These are phyloP conservation scores for Colletotrichum trifolii DNA, from an alignment of 2,329 filamentous ascomycete species.

Conservation along the genomic window DNA sequence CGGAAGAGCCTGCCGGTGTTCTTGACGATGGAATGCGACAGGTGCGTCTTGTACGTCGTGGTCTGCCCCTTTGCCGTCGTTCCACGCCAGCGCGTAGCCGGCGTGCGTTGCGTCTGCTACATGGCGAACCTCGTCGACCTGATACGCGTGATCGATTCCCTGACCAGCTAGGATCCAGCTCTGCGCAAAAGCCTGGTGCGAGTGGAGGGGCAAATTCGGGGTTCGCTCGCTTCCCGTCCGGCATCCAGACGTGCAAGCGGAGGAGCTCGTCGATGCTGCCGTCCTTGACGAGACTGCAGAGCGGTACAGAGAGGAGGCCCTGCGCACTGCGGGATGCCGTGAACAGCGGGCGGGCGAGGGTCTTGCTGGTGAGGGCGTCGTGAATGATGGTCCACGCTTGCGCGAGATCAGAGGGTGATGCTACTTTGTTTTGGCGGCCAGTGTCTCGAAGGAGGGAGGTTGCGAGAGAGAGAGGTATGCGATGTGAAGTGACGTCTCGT, in stretches of 20 bases:
- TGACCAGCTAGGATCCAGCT: slow-evolving; percentile 51
- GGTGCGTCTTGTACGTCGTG: slow-evolving; percentile 41
- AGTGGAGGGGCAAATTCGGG: slow-evolving; percentile 43
- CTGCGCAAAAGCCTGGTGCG: slow-evolving; percentile 48
- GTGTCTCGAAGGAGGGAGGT: slow-evolving; percentile 15
- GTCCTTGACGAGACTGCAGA: slow-evolving; percentile 47
- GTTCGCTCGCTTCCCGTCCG: slow-evolving; percentile 44
- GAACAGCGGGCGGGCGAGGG: background rate
- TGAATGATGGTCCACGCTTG: slow-evolving; percentile 6
- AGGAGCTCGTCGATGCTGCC: slow-evolving; percentile 48
- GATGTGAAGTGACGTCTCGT: background rate
- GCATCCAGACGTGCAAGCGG: slow-evolving; percentile 50
- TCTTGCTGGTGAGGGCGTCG: background rate
- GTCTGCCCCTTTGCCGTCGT: slow-evolving; percentile 38
- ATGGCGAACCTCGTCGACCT: slow-evolving; percentile 38
- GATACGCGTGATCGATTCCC: slow-evolving; percentile 45
- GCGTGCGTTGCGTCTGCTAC: slow-evolving; percentile 42
- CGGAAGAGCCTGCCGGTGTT: slow-evolving; percentile 41
- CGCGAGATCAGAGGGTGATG: background rate
- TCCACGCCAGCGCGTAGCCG: slow-evolving; percentile 44
- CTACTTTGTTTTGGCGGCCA: background rate
- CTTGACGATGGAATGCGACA: slow-evolving; percentile 40
- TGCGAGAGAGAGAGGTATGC: slow-evolving; percentile 1
- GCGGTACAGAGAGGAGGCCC: slow-evolving; percentile 47
- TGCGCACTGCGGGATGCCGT: slow-evolving; percentile 44